A percentile compares a stretch with the other conserved stretches of the same genome.
Evolutionary conservation across 192 early-diverging fungal species (phyloP).

Genomic region (Lobosporangium transversale): DNA sequence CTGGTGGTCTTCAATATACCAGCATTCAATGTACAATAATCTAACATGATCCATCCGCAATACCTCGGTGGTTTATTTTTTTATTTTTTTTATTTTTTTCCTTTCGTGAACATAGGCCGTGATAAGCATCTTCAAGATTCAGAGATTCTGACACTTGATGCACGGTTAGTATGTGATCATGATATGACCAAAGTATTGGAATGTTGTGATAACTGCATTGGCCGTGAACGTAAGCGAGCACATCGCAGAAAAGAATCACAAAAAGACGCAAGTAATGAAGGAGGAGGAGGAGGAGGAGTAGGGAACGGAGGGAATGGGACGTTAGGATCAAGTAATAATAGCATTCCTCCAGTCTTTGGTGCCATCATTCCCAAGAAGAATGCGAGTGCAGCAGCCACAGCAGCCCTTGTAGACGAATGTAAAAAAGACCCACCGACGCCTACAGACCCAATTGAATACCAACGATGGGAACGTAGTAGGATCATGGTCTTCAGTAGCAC

Average conservation of each 20-base stretch:
- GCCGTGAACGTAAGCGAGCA: slow-evolving; percentile 72
- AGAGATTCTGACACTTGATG: slow-evolving; percentile 72
- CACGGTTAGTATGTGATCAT: slow-evolving; percentile 76
- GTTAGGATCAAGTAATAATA: slow-evolving; percentile 47
- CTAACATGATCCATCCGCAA: too few species aligned
- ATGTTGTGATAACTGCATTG: slow-evolving; percentile 76
- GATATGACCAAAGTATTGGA: slow-evolving; percentile 74
- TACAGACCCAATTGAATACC: slow-evolving; percentile 56
- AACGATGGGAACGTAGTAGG: slow-evolving; percentile 68
- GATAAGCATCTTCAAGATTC: slow-evolving; percentile 53
- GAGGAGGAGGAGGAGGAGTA: background rate
- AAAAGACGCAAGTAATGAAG: slow-evolving; percentile 10
- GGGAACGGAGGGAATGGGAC: background rate
- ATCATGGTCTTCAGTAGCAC: slow-evolving; percentile 83
- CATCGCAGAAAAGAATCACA: slow-evolving; percentile 52
- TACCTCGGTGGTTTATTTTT: background rate
- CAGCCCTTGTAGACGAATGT: slow-evolving; percentile 40
- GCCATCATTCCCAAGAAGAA: slow-evolving; percentile 60
- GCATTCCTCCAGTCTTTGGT: slow-evolving; percentile 51
- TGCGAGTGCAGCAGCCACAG: background rate
- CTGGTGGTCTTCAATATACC: too few species aligned
- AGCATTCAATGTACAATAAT: too few species aligned
- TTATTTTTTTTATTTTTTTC: background rate
- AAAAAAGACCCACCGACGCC: slow-evolving; percentile 29
- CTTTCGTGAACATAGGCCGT: slow-evolving; percentile 10